phyloP scores from a whole-genome alignment of 192 early-diverging fungal genomes.

The Backusella tuberculispora region DNA sequence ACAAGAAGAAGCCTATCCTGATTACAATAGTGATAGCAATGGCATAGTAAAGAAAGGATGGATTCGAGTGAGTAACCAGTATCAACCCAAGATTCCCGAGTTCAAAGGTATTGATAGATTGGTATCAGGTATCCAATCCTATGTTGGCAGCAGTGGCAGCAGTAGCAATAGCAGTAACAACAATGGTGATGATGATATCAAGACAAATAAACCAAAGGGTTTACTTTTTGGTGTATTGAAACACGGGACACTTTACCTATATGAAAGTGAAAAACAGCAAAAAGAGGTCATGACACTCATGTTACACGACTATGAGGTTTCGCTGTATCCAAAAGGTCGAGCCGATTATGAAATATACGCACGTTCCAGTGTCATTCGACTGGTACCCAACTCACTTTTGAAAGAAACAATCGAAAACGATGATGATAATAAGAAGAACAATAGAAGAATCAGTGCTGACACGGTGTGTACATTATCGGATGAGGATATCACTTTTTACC shows the following conservation, averaged over 20 bases:
- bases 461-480: constrained; percentile 62
- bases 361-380: constrained; percentile 66
- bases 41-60: constrained; percentile 35
- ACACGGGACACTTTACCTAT: constrained; percentile 78
- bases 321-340: constrained; percentile 78
- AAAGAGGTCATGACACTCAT: constrained; percentile 59
- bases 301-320: constrained; percentile 71
- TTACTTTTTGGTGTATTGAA: constrained; percentile 75
- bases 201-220: constrained; percentile 36
- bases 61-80: constrained; percentile 38
- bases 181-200: background rate
- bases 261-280: constrained; percentile 63
- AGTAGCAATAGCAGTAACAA: background rate
- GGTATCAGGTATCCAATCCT: constrained; percentile 22
- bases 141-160: background rate
- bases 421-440: background rate
- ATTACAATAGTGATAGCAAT: background rate
- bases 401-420: constrained; percentile 15
- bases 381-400: constrained; percentile 28
- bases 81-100: constrained; percentile 28
- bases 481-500: constrained; percentile 41
- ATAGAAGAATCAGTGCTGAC: constrained; percentile 46
- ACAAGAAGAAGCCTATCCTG: background rate
- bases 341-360: constrained; percentile 69
- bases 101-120: constrained; percentile 4